Percentiles rank a stretch among this genome's conserved stretches.
Conservation (phyloP, 2,329 filamentous ascomycete species). For the Scedosporium aurantiacum region DNA sequence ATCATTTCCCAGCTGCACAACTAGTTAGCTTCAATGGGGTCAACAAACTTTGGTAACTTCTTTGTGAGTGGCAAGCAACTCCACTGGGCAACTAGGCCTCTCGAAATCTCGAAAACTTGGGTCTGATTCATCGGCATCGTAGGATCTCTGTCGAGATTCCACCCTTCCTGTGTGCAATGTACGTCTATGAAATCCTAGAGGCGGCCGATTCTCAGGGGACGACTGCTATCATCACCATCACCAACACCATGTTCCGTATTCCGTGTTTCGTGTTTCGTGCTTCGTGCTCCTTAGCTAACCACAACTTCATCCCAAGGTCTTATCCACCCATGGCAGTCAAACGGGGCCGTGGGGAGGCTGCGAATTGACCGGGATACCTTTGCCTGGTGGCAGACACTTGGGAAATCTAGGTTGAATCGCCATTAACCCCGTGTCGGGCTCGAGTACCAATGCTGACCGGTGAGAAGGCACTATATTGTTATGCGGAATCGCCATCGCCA, state of each 20-base stretch:
- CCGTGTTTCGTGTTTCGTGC: background rate
- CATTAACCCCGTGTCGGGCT: too few species aligned
- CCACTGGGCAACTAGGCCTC: constrained; percentile 7
- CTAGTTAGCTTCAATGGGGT: constrained; percentile 38
- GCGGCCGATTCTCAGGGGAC: too few species aligned
- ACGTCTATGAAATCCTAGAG: constrained; percentile 12
- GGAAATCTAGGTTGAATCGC: constrained; percentile 66
- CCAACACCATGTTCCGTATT: too few species aligned
- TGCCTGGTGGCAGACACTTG: constrained; percentile 55
- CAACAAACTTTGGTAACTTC: constrained; percentile 51
- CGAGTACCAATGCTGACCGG: too few species aligned
- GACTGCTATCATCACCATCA: too few species aligned
- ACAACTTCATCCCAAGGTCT: constrained; percentile 45
- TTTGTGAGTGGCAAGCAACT: constrained; percentile 28
- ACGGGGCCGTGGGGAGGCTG: constrained; percentile 55
- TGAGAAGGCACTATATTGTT: constrained; percentile 53
- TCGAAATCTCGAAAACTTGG: constrained; percentile 17
- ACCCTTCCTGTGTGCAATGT: constrained; percentile 80
- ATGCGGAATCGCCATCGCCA: constrained; percentile 63
- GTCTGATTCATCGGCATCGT: constrained; percentile 11
- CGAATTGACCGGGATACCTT: constrained; percentile 59
- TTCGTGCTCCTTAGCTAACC: background rate
- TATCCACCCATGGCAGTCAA: constrained; percentile 49
- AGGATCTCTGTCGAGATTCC: constrained; percentile 77
- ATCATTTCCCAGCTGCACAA: too few species aligned